A percentile compares a stretch with the other conserved stretches of the same genome.
These are phyloP conservation scores for Cyclostephanos invisitatus DNA, from an alignment of 108 stramenopile species.

Conservation along the genomic window DNA sequence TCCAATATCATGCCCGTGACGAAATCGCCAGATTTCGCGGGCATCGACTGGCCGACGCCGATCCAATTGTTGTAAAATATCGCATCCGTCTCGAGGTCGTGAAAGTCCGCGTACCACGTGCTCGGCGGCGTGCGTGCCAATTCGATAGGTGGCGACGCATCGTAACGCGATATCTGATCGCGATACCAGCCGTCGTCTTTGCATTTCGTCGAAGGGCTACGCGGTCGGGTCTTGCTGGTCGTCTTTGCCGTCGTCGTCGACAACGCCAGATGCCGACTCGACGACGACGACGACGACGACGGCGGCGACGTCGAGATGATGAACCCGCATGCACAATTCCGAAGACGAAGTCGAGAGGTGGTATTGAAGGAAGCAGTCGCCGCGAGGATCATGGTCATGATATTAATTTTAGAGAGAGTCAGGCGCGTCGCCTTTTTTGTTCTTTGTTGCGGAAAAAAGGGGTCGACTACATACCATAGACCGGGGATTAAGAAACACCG, in stretches of 20 bases:
- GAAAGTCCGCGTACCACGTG: slow-evolving; percentile 25
- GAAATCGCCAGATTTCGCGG: not conserved
- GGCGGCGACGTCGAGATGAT: not conserved
- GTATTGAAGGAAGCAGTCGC: too few species aligned
- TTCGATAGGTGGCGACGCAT: slow-evolving; percentile 5
- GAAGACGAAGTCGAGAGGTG: too few species aligned
- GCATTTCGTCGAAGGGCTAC: too few species aligned
- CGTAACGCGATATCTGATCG: slow-evolving; percentile 19
- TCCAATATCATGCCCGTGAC: not conserved
- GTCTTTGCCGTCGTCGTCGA: too few species aligned
- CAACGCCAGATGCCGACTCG: not conserved
- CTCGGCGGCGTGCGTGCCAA: slow-evolving; percentile 17
- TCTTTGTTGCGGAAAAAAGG: too few species aligned
- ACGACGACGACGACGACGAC: not conserved
- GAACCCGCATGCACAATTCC: not conserved
- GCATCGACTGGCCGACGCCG: not conserved
- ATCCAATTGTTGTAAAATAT: slow-evolving; percentile 33
- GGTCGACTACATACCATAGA: too few species aligned
- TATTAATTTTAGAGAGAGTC: too few species aligned
- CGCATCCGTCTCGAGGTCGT: slow-evolving; percentile 6
- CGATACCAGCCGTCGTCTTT: not conserved
- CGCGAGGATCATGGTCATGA: not conserved
- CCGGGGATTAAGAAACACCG: too few species aligned
- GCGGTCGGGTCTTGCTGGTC: not conserved
- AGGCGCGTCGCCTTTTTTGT: too few species aligned